A percentile compares a stretch with the other conserved stretches of the same genome.
Conservation (phyloP, 2,329 filamentous ascomycete genomes). For the Trichophyton equinum region DNA sequence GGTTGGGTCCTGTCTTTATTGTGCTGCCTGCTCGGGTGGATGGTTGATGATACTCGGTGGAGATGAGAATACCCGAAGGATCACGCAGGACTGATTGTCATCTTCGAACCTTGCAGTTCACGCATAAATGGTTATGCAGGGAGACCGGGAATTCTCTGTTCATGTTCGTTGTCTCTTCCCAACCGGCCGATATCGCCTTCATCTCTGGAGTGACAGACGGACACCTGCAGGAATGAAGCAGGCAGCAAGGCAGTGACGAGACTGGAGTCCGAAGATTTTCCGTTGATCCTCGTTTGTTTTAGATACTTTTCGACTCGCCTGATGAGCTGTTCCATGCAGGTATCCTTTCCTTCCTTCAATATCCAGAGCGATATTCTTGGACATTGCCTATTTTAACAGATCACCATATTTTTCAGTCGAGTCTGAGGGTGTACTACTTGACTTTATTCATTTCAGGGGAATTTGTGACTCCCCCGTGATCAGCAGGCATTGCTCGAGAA, state of each 20-base stretch:
- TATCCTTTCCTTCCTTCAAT: not conserved
- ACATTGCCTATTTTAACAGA: not conserved
- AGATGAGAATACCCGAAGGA: not conserved
- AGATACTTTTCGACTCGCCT: not conserved
- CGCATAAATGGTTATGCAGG: not conserved
- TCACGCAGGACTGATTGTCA: not conserved
- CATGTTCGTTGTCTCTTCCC: not conserved
- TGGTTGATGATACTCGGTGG: not conserved
- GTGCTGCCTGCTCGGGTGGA: not conserved
- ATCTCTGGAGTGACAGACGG: not conserved
- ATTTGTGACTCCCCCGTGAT: not conserved
- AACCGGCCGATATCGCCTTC: not conserved
- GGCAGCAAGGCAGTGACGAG: not conserved
- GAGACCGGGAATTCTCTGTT: not conserved
- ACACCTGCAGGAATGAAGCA: not conserved
- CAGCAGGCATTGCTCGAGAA: not conserved
- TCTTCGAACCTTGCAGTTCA: not conserved
- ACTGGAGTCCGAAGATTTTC: not conserved
- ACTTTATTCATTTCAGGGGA: not conserved
- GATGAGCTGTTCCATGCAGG: conserved; percentile 1
- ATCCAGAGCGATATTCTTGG: not conserved
- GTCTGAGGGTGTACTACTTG: not conserved
- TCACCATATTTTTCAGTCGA: not conserved
- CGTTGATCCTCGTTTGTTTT: not conserved
- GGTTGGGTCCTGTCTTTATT: not conserved